Evolutionary conservation across 2,329 filamentous ascomycete genomes (phyloP), one percentile per base, ranked within the genome.

Genomic region (Fusarium sp.): DNA sequence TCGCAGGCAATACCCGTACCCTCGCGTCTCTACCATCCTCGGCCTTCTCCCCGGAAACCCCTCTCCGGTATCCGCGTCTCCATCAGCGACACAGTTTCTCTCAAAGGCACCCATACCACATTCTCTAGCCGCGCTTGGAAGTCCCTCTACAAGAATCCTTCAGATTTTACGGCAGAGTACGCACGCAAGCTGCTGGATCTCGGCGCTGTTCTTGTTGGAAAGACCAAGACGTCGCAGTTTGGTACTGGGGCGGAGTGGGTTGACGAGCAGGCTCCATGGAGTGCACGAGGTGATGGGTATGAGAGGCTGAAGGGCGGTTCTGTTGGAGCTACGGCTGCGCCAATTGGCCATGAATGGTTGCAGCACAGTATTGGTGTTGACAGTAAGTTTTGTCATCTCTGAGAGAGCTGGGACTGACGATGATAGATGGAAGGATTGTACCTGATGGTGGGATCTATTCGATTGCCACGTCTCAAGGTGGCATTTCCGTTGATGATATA

Each of bases 71-170:
- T 80, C 18, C 83, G 84, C 5, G 65, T 85, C 5, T 76, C 82
- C 25, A 68, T 86, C 13, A 78, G 80, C 20, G 84, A 86, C 38
- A 71, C 77, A 5, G 70, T 81, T 36, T 76, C 81, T 4, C 65
- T 85, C 0, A 71, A 78, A n/a, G 91, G 91, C 2, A 79, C 91
- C 0, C 85, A 85, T 14, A 91, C 89, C 0, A 85, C 85, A 1
- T 84, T 88, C 35, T 91, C 91, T 0, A 92, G 90, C 64, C 83
- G 88, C 35, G 87, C 90, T 2, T 93, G 88, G 84, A 86, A 86
- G 25, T 81, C 86, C 36, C 80, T 92, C 4, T 88, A 90, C 63
- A 82, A 84, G 1, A 77, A 84, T 4, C 82, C 84, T 0, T 78
- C 78, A 5, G 84, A 81, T 2, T 77, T 75, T 4, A 91, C 88